Evolutionary conservation across 306 rosid species (phyloP), one percentile per base, ranked within the genome.

Genomic region (Acacia confusa): DNA sequence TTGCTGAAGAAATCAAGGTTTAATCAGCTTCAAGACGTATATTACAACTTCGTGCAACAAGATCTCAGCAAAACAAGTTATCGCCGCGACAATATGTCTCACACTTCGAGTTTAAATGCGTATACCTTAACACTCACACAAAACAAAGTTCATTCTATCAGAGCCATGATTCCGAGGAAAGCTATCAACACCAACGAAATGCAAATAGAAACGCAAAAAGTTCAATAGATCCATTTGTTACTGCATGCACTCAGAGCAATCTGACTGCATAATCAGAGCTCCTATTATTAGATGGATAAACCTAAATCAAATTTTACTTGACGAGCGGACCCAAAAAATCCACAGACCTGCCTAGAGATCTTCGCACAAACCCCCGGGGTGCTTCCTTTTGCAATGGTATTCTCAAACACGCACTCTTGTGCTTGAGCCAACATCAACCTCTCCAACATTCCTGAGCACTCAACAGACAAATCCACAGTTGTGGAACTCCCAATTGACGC

Each of bases 391-490:
- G 99, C 97, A 28, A 95, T 95, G 11, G 94, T 80, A 74, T 93
- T 95, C 92, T 95, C 99, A 20, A 95, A 95, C 28, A 93, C 97
- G 12, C 97, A 92, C 88, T 95, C 99, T 85, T 95, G 99, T 24
- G 99, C 98, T 89, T 95, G 98, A 1, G 99, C 99, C 50, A 95
- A 92, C 94, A 95, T 93, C 83, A 95, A 76, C 89, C 94, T 87
- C 88, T 95, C 99, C 82, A 95, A 74, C 99, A 93, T 95, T 22
- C 98, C 98, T 0, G 90, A 89, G 44, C 98, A 92, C 85, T 95
- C 99, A 14, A 89, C 90, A 17, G 97, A 86, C 77, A 95, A 58
- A 76, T 95, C 99, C 50, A 92, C 89, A 0, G 99, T 93, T n/a
- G 94, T 85, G 4, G 97, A 89, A 71, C 64, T 80, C 24, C 98